phyloP scores from a whole-genome alignment of 2,329 filamentous ascomycete genomes.

The Pestalotiopsis sp. region DNA sequence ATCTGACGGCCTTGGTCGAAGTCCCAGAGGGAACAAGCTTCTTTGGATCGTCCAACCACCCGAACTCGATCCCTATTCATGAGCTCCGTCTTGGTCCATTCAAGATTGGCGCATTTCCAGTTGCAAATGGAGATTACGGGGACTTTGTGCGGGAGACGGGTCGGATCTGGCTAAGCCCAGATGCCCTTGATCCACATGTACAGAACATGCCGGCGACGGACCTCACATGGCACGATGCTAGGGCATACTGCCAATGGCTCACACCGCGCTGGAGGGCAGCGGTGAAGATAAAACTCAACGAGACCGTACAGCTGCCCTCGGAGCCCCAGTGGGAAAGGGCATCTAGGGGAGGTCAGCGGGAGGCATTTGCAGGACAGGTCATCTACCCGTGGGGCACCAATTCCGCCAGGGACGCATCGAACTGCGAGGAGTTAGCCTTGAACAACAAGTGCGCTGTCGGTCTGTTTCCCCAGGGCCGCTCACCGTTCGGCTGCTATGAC shows the following conservation, averaged over 20 bases:
- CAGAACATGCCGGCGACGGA: conserved; percentile 9
- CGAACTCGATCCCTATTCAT: conserved; percentile 1
- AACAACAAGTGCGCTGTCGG: conserved; percentile 8
- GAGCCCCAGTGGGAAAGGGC: conserved; percentile 11
- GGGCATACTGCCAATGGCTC: conserved; percentile 6
- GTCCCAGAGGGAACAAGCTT: not conserved
- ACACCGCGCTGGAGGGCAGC: not conserved
- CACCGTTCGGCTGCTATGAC: conserved; percentile 7
- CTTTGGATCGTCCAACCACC: not conserved
- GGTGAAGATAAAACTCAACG: not conserved
- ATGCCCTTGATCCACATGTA: not conserved
- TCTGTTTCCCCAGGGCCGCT: conserved; percentile 6
- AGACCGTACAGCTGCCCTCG: conserved; percentile 3
- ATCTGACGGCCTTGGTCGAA: too few species aligned
- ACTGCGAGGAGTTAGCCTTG: conserved; percentile 3
- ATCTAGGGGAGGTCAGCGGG: conserved; percentile 1
- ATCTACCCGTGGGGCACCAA: conserved; percentile 3
- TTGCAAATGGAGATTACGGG: conserved; percentile 2
- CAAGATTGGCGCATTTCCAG: conserved; percentile 7
- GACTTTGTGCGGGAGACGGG: conserved; percentile 8
- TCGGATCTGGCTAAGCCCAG: conserved; percentile 6
- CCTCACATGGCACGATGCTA: conserved; percentile 10
- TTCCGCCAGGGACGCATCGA: not conserved
- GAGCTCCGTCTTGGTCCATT: not conserved
- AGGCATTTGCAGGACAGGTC: not conserved